These are phyloP conservation scores for Apostasia shenzhenica DNA, from an alignment of 106 monocot genomes.

Conservation along the genomic window DNA sequence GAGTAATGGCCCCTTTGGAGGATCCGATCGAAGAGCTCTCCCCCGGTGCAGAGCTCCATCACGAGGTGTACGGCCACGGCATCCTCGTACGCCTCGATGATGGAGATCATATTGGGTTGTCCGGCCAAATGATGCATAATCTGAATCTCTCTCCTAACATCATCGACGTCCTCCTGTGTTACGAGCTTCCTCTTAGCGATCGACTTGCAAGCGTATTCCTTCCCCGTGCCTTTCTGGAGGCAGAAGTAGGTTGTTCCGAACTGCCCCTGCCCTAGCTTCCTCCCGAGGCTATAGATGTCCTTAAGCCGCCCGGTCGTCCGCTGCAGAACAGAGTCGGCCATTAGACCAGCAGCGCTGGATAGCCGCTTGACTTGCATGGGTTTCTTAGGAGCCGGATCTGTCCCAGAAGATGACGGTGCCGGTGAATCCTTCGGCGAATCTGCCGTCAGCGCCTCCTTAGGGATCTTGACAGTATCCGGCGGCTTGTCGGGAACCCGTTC, in stretches of 20 bases:
- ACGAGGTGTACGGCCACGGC: slow-evolving; percentile 20
- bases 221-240: slow-evolving; percentile 15
- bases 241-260: slow-evolving; percentile 23
- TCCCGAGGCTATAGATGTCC: slow-evolving; percentile 19
- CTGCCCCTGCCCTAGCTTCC: slow-evolving; percentile 29
- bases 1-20: slow-evolving; percentile 26
- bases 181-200: slow-evolving; percentile 24
- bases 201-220: slow-evolving; percentile 23
- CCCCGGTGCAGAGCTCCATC: slow-evolving; percentile 26
- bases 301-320: slow-evolving; percentile 18
- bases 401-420: not conserved
- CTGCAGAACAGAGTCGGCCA: slow-evolving; percentile 12
- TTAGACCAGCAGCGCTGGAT: slow-evolving; percentile 14
- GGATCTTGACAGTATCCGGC: not conserved
- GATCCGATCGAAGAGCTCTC: slow-evolving; percentile 31
- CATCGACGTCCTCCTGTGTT: slow-evolving; percentile 23
- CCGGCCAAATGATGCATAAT: slow-evolving; percentile 26
- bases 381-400: slow-evolving; percentile 4
- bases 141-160: slow-evolving; percentile 30
- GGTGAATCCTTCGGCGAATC: not conserved
- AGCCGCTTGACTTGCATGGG: slow-evolving; percentile 5
- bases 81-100: slow-evolving; percentile 22
- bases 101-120: slow-evolving; percentile 23
- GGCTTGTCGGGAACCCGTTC: not conserved
- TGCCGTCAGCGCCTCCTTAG: not conserved